Conservation (phyloP, 306 rosid genomes). For the Cercis canadensis region DNA sequence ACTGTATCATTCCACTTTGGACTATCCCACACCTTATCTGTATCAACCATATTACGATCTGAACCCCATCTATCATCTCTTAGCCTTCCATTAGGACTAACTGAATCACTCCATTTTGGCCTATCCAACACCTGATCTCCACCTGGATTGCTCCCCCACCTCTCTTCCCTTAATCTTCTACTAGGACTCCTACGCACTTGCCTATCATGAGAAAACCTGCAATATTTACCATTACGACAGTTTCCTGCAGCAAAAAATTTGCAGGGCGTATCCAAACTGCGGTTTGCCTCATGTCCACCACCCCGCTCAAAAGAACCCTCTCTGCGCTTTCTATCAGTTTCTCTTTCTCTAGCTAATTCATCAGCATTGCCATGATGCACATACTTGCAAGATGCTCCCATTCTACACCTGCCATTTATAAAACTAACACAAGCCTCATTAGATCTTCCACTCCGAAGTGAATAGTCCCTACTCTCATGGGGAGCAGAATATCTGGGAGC, state of each 20-base stretch:
- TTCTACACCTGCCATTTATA: conserved; percentile 82
- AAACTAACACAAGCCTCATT: conserved; percentile 59
- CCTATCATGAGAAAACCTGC: conserved; percentile 87
- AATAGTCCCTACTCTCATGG: conserved; percentile 60
- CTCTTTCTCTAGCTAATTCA: conserved; percentile 72
- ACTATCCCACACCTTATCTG: conserved; percentile 51
- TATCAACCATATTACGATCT: conserved; percentile 49
- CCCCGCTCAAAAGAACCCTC: conserved; percentile 74
- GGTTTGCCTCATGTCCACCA: conserved; percentile 60
- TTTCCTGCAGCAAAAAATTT: conserved; percentile 84
- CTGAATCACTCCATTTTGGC: conserved; percentile 54
- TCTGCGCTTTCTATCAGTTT: conserved; percentile 68
- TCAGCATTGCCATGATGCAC: conserved; percentile 67
- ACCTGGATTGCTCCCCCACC: conserved; percentile 57
- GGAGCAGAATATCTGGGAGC: conserved; percentile 62
- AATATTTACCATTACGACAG: conserved; percentile 87
- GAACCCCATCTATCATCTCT: conserved; percentile 63
- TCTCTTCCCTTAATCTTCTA: conserved; percentile 69
- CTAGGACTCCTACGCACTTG: conserved; percentile 70
- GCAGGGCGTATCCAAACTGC: conserved; percentile 68
- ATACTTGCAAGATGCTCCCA: conserved; percentile 83
- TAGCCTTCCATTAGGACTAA: conserved; percentile 75
- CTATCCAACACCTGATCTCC: conserved; percentile 60
- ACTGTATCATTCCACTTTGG: conserved; percentile 52
- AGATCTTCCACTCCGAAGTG: conserved; percentile 69